phyloP scores from a whole-genome alignment of 2,329 filamentous ascomycete genomes.

The Xylaria sp. region DNA sequence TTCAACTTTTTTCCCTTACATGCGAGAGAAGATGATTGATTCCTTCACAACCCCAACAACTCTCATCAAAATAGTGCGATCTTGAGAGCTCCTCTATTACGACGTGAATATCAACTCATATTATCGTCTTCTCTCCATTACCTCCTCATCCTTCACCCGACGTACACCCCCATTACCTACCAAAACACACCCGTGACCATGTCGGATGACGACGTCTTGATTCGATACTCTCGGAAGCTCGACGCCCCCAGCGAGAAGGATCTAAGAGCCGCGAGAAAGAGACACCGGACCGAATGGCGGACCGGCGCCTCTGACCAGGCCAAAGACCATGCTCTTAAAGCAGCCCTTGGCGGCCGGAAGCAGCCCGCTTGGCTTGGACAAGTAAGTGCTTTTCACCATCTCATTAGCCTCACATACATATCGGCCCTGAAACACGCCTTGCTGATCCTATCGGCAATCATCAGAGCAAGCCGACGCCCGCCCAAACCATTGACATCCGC shows the following conservation, averaged over 20 bases:
- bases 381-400: constrained; percentile 10
- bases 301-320: constrained; percentile 15
- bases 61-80: too few species aligned
- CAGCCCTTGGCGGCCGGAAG: constrained; percentile 12
- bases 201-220: too few species aligned
- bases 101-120: too few species aligned
- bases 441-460: neutral
- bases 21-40: too few species aligned
- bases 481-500: too few species aligned
- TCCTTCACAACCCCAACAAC: too few species aligned
- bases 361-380: constrained; percentile 28
- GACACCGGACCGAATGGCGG: constrained; percentile 2
- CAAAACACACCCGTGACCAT: neutral
- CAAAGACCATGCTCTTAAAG: constrained; percentile 7
- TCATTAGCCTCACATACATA: neutral
- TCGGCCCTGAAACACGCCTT: neutral
- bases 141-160: too few species aligned
- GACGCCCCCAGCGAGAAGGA: constrained; percentile 7
- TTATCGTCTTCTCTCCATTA: too few species aligned
- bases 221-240: too few species aligned
- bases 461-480: neutral
- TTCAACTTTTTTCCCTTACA: too few species aligned
- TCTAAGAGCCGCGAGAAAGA: constrained; percentile 29
- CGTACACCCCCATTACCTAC: too few species aligned
- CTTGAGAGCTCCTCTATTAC: too few species aligned